Evolutionary conservation across 495 filamentous ascomycete species (phyloP).

Genomic region (Immersiella caudata): DNA sequence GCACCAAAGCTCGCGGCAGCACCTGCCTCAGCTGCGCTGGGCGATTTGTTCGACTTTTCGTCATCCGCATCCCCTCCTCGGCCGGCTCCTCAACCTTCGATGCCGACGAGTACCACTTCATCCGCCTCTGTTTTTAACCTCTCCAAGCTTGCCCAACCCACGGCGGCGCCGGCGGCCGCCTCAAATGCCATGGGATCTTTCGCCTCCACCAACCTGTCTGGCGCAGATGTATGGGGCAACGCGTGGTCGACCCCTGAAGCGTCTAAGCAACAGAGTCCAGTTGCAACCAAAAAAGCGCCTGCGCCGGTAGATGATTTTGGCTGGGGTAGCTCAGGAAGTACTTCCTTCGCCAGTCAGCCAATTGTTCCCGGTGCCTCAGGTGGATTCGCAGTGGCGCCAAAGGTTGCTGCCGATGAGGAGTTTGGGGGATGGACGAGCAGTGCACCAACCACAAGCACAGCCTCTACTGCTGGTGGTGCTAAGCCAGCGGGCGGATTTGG

Average conservation of each 20-base stretch:
- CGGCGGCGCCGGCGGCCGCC: conserved; percentile 35
- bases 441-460: conserved; percentile 44
- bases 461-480: conserved; percentile 38
- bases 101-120: conserved; percentile 44
- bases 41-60: conserved; percentile 83
- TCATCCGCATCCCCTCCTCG: conserved; percentile 36
- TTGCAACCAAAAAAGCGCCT: conserved; percentile 35
- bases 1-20: conserved; percentile 45
- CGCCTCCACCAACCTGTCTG: conserved; percentile 35
- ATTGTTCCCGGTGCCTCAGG: conserved; percentile 56
- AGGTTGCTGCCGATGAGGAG: conserved; percentile 82
- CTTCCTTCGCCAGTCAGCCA: conserved; percentile 53
- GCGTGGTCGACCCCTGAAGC: conserved; percentile 57
- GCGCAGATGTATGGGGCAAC: conserved; percentile 56
- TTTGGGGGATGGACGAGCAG: conserved; percentile 90
- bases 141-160: conserved; percentile 55
- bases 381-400: conserved; percentile 57
- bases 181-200: conserved; percentile 39
- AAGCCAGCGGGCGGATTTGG: conserved; percentile 60
- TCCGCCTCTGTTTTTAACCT: conserved; percentile 77
- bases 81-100: conserved; percentile 43
- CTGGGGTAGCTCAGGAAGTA: conserved; percentile 51
- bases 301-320: conserved; percentile 52
- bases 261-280: conserved; percentile 38
- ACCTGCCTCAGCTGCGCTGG: conserved; percentile 56